Evolutionary conservation across 2,329 filamentous ascomycete species (phyloP).

Genomic region (Acarospora socialis): DNA sequence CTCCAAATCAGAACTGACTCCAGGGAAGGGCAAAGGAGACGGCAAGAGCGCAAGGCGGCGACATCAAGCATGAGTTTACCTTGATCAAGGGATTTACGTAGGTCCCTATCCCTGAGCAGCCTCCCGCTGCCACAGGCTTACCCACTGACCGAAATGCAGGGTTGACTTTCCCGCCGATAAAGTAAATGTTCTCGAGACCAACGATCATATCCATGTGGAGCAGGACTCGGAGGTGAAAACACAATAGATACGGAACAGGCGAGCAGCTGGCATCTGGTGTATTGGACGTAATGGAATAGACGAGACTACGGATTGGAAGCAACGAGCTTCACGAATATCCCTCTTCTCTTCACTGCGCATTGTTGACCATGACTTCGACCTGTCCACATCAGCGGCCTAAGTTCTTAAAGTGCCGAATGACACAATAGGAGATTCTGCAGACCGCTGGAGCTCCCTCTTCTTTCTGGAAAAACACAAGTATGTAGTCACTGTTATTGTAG

Average conservation of each 20-base stretch:
- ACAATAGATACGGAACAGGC: slow-evolving; percentile 39
- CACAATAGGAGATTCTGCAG: too few species aligned
- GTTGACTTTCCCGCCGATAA: slow-evolving; percentile 57
- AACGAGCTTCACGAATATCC: too few species aligned
- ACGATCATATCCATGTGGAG: slow-evolving; percentile 70
- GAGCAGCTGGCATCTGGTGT: too few species aligned
- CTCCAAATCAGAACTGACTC: slow-evolving; percentile 4
- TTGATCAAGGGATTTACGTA: slow-evolving; percentile 92
- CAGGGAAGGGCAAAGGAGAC: slow-evolving; percentile 58
- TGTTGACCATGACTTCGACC: too few species aligned
- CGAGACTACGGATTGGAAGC: too few species aligned
- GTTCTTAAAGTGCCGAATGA: too few species aligned
- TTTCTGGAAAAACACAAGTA: too few species aligned
- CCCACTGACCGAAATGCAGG: slow-evolving; percentile 31
- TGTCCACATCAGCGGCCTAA: too few species aligned
- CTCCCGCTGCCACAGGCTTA: background rate
- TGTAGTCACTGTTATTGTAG: too few species aligned
- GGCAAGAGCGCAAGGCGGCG: slow-evolving; percentile 61
- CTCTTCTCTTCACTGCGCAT: too few species aligned
- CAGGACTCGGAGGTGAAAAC: slow-evolving; percentile 54
- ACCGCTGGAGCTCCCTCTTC: too few species aligned
- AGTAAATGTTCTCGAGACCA: slow-evolving; percentile 49
- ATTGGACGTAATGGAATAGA: too few species aligned
- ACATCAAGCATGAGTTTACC: slow-evolving; percentile 69
- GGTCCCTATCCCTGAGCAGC: slow-evolving; percentile 23